Base-by-base conservation (phyloP, 108 stramenopile genomes). In the Skeletonema tropicum region DNA sequence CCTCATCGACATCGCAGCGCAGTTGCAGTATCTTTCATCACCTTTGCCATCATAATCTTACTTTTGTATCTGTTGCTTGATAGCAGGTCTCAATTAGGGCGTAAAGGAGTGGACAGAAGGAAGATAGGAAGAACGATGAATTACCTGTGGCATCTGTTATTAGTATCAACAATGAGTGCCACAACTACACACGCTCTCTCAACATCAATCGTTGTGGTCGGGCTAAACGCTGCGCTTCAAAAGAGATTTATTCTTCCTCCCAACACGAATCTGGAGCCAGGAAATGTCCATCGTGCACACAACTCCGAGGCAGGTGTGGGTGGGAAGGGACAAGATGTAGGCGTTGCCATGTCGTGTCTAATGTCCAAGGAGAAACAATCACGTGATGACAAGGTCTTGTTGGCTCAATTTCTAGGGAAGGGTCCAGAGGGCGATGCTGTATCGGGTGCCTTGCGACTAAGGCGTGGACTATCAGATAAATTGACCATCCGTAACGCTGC, bases 251-350 rank as follows among this genome's bases (percentile, higher is more conserved):
- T 92, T 13, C 70, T 96, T 23, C 82, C 88, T 19, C 60, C 81
- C 15, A 14, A 66, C 3, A 30, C 31, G 1, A 19, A 39, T 19
- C 67, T 93, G 26, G 70, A 85, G 38, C 90, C 94, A 0, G 94
- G 92, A 7, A 85, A 88, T 57, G 94, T 96, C 23, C 92, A 92
- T 70, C 85, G 92, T 10, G 88, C 90, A 5, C 57, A 55, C 35
- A 30, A 58, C 5, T 75, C 85, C 10, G 86, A 90, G 42, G 77
- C 77, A 5, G 94, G 94, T 7, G 83, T 95, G 1, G 94, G 94
- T 6, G 94, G 94, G 30, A 95, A 95, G 64, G 94, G 92, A 0
- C 94, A 95, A 74, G 94, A 93, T 75, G 94, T 92, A 7, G 94
- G 88, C 38, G 87, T 93, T 45, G 83, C 92, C 10, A 31, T 95